Percentiles rank a stretch among this genome's conserved stretches.
phyloP scores from a whole-genome alignment of 1,284 basidiomycete genomes.

The Marasmius tenuissimus region DNA sequence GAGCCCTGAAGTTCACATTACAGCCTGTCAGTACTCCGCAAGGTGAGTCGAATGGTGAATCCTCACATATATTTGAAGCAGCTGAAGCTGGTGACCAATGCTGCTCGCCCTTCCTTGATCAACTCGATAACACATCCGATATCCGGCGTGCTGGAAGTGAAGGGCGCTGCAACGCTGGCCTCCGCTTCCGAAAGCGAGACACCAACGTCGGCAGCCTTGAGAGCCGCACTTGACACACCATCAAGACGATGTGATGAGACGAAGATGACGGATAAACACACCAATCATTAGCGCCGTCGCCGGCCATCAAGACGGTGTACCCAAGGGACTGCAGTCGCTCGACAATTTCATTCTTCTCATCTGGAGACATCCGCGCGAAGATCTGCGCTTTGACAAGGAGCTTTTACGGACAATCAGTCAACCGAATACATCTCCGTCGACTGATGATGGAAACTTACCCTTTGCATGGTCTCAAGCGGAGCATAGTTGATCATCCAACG shows the following conservation, averaged over 20 bases:
- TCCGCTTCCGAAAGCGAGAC: constrained; percentile 97
- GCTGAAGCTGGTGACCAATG: constrained; percentile 96
- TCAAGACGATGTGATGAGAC: neutral
- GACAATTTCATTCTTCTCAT: constrained; percentile 99
- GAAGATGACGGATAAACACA: neutral
- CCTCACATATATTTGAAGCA: constrained; percentile 99
- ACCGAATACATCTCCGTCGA: neutral
- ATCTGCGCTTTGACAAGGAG: constrained; percentile 99
- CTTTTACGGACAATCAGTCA: constrained; percentile 36
- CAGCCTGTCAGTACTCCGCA: constrained; percentile 9
- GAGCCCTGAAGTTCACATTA: constrained; percentile 55
- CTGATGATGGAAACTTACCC: constrained; percentile 54
- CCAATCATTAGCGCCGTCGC: constrained; percentile 98
- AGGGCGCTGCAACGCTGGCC: constrained; percentile 98
- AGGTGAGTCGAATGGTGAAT: neutral
- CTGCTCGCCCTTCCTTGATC: constrained; percentile 94
- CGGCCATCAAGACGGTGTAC: constrained; percentile 98
- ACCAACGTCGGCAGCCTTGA: constrained; percentile 98
- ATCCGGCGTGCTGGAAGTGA: constrained; percentile 92
- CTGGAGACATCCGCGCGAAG: constrained; percentile 98
- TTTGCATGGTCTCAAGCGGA: constrained; percentile 89
- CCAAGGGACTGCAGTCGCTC: constrained; percentile 92
- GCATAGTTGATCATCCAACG: constrained; percentile 98
- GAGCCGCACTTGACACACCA: constrained; percentile 56
- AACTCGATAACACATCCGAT: constrained; percentile 96